Conservation (phyloP, 2,329 filamentous ascomycete species). For the Cordyceps javanica region DNA sequence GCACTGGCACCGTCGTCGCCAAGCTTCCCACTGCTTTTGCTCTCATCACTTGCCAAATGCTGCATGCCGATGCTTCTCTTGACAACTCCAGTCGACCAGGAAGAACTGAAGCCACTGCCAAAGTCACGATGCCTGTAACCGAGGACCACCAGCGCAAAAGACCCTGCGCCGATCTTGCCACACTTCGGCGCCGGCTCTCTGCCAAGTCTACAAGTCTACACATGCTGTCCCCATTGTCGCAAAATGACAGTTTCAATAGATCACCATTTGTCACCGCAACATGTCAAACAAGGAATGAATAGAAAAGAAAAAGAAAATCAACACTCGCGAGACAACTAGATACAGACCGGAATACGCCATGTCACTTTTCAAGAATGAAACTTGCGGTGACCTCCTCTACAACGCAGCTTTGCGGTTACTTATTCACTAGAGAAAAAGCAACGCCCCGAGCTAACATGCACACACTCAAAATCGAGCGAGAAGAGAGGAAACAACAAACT, state of each 20-base stretch:
- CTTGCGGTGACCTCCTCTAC: slow-evolving; percentile 2
- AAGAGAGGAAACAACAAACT: slow-evolving; percentile 8
- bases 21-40: too few relatives aligned
- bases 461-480: neutral
- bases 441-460: neutral
- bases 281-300: neutral
- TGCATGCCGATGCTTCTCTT: neutral
- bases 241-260: neutral
- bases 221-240: neutral
- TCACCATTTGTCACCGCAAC: neutral
- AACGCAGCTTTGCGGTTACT: neutral
- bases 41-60: neutral
- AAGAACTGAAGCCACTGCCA: neutral
- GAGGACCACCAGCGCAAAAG: neutral
- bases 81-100: neutral
- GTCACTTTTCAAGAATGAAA: neutral
- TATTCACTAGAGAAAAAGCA: neutral
- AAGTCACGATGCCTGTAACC: neutral
- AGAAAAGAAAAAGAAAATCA: neutral
- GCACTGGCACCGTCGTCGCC: too few relatives aligned
- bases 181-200: neutral
- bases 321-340: neutral
- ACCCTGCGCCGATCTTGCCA: slow-evolving; percentile 1
- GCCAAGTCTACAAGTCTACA: neutral
- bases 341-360: neutral